Conservation (phyloP, 2,329 filamentous ascomycete genomes). For the Claviceps arundinis region DNA sequence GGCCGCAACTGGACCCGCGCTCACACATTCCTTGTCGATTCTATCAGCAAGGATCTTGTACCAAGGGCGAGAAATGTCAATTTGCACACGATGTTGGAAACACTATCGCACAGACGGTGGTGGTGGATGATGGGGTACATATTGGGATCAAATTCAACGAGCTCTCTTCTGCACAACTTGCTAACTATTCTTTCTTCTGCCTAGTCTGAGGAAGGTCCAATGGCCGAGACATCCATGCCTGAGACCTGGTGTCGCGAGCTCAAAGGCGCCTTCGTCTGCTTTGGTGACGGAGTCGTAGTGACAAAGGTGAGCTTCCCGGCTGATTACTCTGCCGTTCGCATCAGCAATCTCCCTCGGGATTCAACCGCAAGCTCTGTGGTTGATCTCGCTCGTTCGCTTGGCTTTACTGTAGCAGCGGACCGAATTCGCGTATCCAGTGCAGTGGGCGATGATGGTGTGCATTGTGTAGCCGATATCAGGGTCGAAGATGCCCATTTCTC, state of each 20-base stretch:
- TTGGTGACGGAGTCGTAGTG: conserved; percentile 19
- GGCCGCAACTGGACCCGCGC: not conserved
- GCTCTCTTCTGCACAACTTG: not conserved
- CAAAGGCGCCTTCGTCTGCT: conserved; percentile 16
- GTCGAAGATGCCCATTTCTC: not conserved
- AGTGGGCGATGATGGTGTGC: not conserved
- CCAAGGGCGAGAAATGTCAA: not conserved
- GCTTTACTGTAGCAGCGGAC: not conserved
- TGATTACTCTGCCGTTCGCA: conserved; percentile 23
- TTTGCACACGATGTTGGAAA: not conserved
- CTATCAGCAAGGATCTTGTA: not conserved
- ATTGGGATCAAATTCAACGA: not conserved
- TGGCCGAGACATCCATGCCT: not conserved
- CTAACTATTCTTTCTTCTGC: not conserved
- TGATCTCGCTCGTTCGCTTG: conserved; percentile 7
- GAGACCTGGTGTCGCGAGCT: not conserved
- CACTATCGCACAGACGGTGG: not conserved
- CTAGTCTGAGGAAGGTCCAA: not conserved
- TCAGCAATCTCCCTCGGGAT: conserved; percentile 14
- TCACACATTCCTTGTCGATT: not conserved
- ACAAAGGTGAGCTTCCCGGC: conserved; percentile 16
- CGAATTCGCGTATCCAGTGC: not conserved
- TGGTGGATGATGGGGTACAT: not conserved
- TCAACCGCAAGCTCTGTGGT: conserved; percentile 10
- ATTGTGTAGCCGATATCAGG: not conserved